These are phyloP conservation scores for Rhizopus stolonifer DNA, from an alignment of 371 early-diverging fungal genomes.

Conservation along the genomic window DNA sequence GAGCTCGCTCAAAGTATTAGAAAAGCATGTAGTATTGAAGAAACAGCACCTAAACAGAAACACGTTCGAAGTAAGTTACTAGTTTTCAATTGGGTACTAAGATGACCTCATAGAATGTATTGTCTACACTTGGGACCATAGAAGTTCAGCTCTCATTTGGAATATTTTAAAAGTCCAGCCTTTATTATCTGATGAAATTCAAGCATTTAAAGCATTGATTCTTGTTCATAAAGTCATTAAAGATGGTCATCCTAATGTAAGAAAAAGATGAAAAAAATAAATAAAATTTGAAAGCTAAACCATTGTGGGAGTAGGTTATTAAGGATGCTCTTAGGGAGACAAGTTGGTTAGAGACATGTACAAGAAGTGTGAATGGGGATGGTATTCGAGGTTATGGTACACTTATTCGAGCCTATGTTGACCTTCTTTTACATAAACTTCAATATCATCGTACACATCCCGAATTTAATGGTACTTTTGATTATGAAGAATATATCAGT, in stretches of 20 bases:
- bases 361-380: slow-evolving; percentile 62
- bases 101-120: slow-evolving; percentile 61
- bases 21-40: slow-evolving; percentile 89
- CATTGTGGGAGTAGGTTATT: slow-evolving; percentile 52
- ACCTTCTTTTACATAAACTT: slow-evolving; percentile 87
- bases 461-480: slow-evolving; percentile 93
- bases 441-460: slow-evolving; percentile 90
- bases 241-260: slow-evolving; percentile 85
- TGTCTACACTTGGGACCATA: slow-evolving; percentile 94
- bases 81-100: too few relatives aligned
- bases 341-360: slow-evolving; percentile 67
- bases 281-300: too few relatives aligned
- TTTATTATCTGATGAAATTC: slow-evolving; percentile 87
- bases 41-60: slow-evolving; percentile 96
- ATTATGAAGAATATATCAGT: slow-evolving; percentile 95
- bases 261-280: too few relatives aligned
- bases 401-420: slow-evolving; percentile 89
- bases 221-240: slow-evolving; percentile 94
- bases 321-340: slow-evolving; percentile 76
- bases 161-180: slow-evolving; percentile 84
- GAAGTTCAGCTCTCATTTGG: slow-evolving; percentile 87
- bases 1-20: slow-evolving; percentile 86
- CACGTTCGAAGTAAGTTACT: slow-evolving; percentile 84
- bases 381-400: slow-evolving; percentile 78
- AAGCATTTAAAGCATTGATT: slow-evolving; percentile 94